Evolutionary conservation across 345 rosid genomes (phyloP).

Genomic region (Rhodamnia rubescens): DNA sequence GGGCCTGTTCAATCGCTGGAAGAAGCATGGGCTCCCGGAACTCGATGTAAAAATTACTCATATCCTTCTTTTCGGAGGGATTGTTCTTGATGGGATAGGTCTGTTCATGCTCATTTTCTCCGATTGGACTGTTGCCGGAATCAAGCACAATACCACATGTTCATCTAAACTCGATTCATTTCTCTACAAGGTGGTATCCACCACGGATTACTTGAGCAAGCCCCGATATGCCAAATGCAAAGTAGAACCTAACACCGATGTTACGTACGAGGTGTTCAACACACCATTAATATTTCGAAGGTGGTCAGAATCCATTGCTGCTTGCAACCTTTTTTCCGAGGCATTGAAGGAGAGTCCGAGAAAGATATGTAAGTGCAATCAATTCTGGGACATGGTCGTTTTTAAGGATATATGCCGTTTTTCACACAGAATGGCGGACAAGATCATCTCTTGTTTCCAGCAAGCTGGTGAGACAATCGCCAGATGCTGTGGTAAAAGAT

Average conservation of each 20-base stretch:
- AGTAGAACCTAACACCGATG: not conserved
- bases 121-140: not conserved
- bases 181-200: not conserved
- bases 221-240: not conserved
- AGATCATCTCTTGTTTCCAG: not conserved
- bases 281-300: not conserved
- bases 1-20: not conserved
- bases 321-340: not conserved
- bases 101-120: not conserved
- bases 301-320: not conserved
- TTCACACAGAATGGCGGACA: not conserved
- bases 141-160: not conserved
- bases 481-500: not conserved
- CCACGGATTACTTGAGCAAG: not conserved
- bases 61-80: not conserved
- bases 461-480: not conserved
- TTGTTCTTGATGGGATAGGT: not conserved
- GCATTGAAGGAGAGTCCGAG: not conserved
- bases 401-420: not conserved
- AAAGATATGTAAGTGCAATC: not conserved
- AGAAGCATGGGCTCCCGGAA: accelerated
- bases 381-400: not conserved
- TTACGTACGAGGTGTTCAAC: not conserved
- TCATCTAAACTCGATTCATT: not conserved
- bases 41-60: not conserved